Evolutionary conservation across 139 green algal genomes (phyloP), one percentile per base, ranked within the genome.

Genomic region (Chlamydomonas sp.): DNA sequence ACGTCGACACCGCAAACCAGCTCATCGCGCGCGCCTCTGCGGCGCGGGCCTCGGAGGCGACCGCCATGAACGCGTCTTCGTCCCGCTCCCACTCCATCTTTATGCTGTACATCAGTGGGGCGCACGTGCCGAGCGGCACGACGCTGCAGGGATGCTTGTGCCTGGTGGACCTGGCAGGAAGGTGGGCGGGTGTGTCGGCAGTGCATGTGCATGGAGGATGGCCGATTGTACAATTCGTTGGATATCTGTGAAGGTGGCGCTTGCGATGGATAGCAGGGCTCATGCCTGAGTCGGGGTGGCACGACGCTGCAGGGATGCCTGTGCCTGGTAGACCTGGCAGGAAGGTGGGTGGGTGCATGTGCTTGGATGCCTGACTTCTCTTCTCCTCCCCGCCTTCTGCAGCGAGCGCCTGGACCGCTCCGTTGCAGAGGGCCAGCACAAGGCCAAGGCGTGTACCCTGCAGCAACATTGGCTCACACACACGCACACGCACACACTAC

Each of bases 291-390:
- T n/a, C n/a, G n/a, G n/a, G n/a, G n/a, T n/a, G n/a, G n/a, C n/a
- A n/a, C n/a, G n/a, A n/a, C n/a, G n/a, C 80, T 96, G 63, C 79
- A 85, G 36, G 90, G 89, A 63, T 87, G 81, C 71, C 76, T 97
- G 30, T 95, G 91, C 81, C 80, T 98, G 29, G 91, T 98, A 6
- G 90, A 97, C 78, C 78, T 97, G 10, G 92, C 92, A 4, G 92
- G 90, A 47, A 89, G 85, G 87, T 90, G 58, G 50, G 22, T 63
- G 43, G 43, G 43, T 54, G 43, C 43, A 54, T 10, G 22, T 62
- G 16, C 5, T 26, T 5, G 10, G 50, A 62, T 20, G 50, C 13
- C 5, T 26, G 24, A n/a, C 58, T 37, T 5, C 35, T 48, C 10
- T 66, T 10, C n/a, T 31, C 58, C 30, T 43, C 58, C 10, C 58